Conservation (phyloP, 2,329 filamentous ascomycete species). For the Fusarium musae region DNA sequence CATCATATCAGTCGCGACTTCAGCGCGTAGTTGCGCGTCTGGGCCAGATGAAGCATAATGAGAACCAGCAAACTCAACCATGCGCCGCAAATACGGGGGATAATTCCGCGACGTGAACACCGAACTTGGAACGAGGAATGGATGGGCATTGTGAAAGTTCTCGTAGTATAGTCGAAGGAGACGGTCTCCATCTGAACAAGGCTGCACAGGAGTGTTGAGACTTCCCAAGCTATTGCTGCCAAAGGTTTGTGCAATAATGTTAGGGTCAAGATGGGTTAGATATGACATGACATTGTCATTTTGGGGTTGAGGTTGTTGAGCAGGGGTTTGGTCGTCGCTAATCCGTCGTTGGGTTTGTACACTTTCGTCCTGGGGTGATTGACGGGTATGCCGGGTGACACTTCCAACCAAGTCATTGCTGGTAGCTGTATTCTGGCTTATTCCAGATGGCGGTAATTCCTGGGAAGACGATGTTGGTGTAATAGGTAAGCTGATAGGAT, state of each 20-base stretch:
- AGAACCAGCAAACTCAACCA: slow-evolving; percentile 37
- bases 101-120: slow-evolving; percentile 25
- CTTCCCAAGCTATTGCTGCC: neutral
- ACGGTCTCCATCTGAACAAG: slow-evolving; percentile 27
- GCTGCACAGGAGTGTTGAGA: neutral
- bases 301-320: neutral
- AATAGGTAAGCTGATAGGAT: slow-evolving; percentile 4
- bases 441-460: neutral
- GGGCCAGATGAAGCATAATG: slow-evolving; percentile 27
- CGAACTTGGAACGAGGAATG: slow-evolving; percentile 28
- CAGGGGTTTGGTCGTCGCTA: neutral
- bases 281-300: slow-evolving; percentile 10
- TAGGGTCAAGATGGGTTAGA: slow-evolving; percentile 5
- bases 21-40: slow-evolving; percentile 6
- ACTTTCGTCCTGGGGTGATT: neutral
- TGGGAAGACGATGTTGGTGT: slow-evolving; percentile 5
- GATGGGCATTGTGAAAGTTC: slow-evolving; percentile 39
- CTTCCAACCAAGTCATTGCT: neutral
- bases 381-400: neutral
- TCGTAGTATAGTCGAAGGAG: slow-evolving; percentile 36
- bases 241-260: neutral
- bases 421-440: neutral
- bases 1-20: slow-evolving; percentile 18
- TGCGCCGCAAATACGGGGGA: slow-evolving; percentile 18
- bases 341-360: neutral